Evolutionary conservation across 2,329 filamentous ascomycete genomes (phyloP).

Genomic region (Lachnum nothofagi): DNA sequence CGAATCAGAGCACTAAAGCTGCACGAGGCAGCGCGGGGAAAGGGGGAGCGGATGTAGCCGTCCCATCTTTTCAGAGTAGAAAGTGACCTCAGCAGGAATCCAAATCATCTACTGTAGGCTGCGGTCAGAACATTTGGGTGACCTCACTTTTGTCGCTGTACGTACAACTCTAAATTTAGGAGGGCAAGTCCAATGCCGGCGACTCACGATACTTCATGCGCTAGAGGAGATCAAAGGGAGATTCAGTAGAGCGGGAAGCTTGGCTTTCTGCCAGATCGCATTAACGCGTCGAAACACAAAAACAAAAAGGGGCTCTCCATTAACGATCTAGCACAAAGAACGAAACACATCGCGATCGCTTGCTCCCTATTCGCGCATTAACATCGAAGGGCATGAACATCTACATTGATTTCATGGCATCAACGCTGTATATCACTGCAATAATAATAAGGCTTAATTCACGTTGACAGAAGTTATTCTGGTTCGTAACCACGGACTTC

Average conservation of each 20-base stretch:
- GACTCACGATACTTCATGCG: too few species aligned
- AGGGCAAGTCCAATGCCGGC: too few species aligned
- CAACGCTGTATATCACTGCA: constrained; percentile 6
- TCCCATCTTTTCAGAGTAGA: not conserved
- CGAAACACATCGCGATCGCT: not conserved
- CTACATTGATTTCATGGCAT: constrained; percentile 5
- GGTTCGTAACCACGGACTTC: not conserved
- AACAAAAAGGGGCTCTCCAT: not conserved
- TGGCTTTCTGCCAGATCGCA: constrained; percentile 12
- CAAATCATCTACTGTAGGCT: too few species aligned
- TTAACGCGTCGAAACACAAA: constrained; percentile 19
- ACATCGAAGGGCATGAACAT: constrained; percentile 3
- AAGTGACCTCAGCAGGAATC: constrained; percentile 12
- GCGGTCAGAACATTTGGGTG: too few species aligned
- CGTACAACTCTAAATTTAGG: too few species aligned
- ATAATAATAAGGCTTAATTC: not conserved
- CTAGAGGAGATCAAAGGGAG: too few species aligned
- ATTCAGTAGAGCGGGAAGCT: constrained; percentile 5
- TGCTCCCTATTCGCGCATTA: not conserved
- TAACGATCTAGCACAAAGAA: not conserved
- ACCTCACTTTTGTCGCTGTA: too few species aligned
- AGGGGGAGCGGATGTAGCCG: constrained; percentile 5
- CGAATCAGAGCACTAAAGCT: too few species aligned
- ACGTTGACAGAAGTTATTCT: not conserved
- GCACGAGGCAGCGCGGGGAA: constrained; percentile 2